phyloP scores from a whole-genome alignment of 805 yeast species.

The Lipomyces starkeyi region DNA sequence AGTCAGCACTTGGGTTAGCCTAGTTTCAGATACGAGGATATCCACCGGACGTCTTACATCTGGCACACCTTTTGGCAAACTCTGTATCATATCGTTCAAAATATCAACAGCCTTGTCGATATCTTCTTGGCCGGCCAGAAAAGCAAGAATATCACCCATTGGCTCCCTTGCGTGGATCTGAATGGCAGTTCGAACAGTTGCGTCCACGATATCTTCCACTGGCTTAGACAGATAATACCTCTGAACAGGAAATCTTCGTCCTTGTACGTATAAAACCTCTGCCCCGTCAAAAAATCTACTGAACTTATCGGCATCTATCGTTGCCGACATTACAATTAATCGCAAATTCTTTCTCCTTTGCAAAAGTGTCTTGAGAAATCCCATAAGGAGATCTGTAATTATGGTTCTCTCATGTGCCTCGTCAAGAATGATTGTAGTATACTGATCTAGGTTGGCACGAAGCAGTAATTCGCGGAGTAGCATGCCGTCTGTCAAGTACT shows the following conservation, averaged over 20 bases:
- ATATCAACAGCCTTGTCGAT: constrained; percentile 81
- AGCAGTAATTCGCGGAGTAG: constrained; percentile 86
- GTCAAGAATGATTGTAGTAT: constrained; percentile 82
- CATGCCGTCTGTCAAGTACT: constrained; percentile 98
- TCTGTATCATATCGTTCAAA: constrained; percentile 47
- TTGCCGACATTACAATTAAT: constrained; percentile 93
- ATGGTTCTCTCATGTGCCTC: constrained; percentile 98
- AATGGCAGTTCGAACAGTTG: constrained; percentile 71
- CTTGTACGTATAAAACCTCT: constrained; percentile 86
- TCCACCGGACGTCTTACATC: constrained; percentile 14
- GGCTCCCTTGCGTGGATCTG: constrained; percentile 82
- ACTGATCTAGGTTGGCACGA: constrained; percentile 65
- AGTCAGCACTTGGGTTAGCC: constrained; percentile 52
- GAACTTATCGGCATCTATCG: constrained; percentile 87
- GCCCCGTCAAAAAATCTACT: constrained; percentile 75
- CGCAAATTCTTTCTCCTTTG: constrained; percentile 61
- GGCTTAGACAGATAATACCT: constrained; percentile 67
- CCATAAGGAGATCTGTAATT: constrained; percentile 85
- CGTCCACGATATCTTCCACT: constrained; percentile 83
- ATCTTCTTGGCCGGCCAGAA: constrained; percentile 96
- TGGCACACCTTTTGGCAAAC: constrained; percentile 30
- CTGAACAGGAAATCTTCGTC: constrained; percentile 85
- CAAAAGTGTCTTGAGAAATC: constrained; percentile 77
- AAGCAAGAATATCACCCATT: constrained; percentile 89
- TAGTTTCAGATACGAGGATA: constrained; percentile 5